phyloP scores from a whole-genome alignment of 495 filamentous ascomycete species.

The Rhypophila decipiens region DNA sequence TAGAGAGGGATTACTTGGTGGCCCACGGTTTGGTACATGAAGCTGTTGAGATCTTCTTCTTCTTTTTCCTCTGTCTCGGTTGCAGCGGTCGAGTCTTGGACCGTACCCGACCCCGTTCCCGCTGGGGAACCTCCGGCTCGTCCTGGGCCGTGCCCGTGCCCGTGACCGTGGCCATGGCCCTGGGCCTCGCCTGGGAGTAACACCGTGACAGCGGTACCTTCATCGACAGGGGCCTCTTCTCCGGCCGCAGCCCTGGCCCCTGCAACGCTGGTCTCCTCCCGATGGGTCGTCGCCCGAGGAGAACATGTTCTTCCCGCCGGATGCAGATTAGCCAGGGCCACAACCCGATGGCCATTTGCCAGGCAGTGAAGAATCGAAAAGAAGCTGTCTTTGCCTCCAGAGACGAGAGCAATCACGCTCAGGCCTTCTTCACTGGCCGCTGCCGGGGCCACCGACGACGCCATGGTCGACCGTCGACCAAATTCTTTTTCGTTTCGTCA shows the following conservation, averaged over 20 bases:
- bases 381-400: conserved; percentile 94
- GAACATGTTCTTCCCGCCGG: too few species aligned
- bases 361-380: conserved; percentile 88
- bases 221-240: conserved; percentile 2
- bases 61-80: conserved; percentile 20
- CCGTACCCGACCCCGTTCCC: background rate
- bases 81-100: background rate
- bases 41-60: conserved; percentile 79
- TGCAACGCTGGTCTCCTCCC: conserved; percentile 1
- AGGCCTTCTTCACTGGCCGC: conserved; percentile 24
- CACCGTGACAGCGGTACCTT: conserved; percentile 10
- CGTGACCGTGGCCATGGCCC: background rate
- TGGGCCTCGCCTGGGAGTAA: conserved; percentile 6
- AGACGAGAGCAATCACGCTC: conserved; percentile 87
- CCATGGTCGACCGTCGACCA: too few species aligned
- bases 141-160: background rate
- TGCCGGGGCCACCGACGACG: background rate
- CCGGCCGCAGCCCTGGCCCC: conserved; percentile 1
- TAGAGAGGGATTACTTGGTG: conserved; percentile 85
- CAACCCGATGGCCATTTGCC: conserved; percentile 74
- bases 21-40: conserved; percentile 98
- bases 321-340: conserved; percentile 85
- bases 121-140: background rate
- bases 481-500: too few species aligned
- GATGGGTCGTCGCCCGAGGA: conserved; percentile 4